Percentiles rank a stretch among this genome's conserved stretches.
Conservation (phyloP, 345 rosid genomes). For the Gossypium ekmanianum region DNA sequence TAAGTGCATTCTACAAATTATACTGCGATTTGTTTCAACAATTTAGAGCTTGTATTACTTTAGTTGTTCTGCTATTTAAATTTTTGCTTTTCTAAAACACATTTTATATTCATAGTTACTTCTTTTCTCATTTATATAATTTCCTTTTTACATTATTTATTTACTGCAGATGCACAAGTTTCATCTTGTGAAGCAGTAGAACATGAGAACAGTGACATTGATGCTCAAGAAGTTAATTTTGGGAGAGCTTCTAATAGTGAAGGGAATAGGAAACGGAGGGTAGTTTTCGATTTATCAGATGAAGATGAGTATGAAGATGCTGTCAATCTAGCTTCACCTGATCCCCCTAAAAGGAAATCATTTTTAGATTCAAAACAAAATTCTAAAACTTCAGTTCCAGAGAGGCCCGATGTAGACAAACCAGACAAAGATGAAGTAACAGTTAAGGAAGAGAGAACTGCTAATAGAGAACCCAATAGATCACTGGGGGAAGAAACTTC, state of each 20-base stretch:
- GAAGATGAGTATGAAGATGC: slow-evolving; percentile 73
- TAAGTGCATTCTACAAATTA: neutral
- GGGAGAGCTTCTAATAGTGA: slow-evolving; percentile 45
- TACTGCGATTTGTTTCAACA: neutral
- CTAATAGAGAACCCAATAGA: slow-evolving; percentile 19
- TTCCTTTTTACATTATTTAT: slow-evolving; percentile 28
- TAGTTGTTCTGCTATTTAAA: neutral
- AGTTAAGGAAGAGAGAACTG: slow-evolving; percentile 39
- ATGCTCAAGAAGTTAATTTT: slow-evolving; percentile 42
- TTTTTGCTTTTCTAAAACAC: neutral
- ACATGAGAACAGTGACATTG: slow-evolving; percentile 50
- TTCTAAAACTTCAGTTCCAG: slow-evolving; percentile 24
- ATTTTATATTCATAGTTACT: slow-evolving; percentile 5
- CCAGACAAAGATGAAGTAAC: slow-evolving; percentile 23
- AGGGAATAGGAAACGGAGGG: slow-evolving; percentile 65
- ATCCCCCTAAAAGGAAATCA: slow-evolving; percentile 38
- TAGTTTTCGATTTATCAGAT: slow-evolving; percentile 73
- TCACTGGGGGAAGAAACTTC: slow-evolving; percentile 28
- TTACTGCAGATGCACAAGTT: slow-evolving; percentile 52
- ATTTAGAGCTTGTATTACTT: neutral
- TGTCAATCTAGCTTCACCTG: slow-evolving; percentile 68
- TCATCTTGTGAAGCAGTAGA: slow-evolving; percentile 34
- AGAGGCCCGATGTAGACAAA: slow-evolving; percentile 24
- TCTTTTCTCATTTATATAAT: slow-evolving; percentile 8
- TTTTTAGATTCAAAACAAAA: slow-evolving; percentile 27